Percentiles rank a stretch among this genome's conserved stretches.
Evolutionary conservation across 176 grass and related monocot genomes (phyloP).

Genomic region (Triticum turgidum): DNA sequence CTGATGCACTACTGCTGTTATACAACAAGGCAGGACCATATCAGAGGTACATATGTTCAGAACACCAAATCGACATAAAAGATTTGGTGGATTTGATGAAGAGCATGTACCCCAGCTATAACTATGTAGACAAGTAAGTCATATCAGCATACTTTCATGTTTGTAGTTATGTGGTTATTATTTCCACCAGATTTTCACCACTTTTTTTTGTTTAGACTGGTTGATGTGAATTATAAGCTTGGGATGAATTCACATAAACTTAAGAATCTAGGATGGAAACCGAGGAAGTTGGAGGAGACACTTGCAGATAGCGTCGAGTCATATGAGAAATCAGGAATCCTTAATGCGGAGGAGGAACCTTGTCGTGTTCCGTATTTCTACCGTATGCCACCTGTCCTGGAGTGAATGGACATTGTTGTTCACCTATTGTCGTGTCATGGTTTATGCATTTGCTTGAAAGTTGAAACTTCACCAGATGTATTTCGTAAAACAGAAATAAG

Average conservation of each 20-base stretch:
- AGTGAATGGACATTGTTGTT: background rate
- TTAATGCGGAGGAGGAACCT: background rate
- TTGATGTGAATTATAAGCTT: background rate
- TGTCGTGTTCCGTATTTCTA: background rate
- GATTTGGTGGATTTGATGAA: conserved; percentile 41
- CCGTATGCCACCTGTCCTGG: background rate
- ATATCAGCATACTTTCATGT: background rate
- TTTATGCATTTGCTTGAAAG: background rate
- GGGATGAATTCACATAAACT: conserved; percentile 33
- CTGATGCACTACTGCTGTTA: conserved; percentile 45
- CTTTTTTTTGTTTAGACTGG: background rate
- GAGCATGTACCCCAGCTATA: conserved; percentile 34
- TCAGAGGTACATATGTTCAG: conserved; percentile 42
- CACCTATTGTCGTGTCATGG: background rate
- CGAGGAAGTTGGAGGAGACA: conserved; percentile 33
- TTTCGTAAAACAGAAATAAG: too few relatives aligned
- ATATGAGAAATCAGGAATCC: conserved; percentile 33
- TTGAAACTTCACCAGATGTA: background rate
- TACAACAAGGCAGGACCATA: conserved; percentile 38
- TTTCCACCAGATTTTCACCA: background rate
- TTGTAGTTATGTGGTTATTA: background rate
- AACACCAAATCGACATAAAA: background rate
- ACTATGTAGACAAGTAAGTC: conserved; percentile 16
- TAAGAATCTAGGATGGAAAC: conserved; percentile 40
- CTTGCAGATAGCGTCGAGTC: conserved; percentile 23